Percentiles rank a stretch among this genome's conserved stretches.
Evolutionary conservation across 345 rosid species (phyloP).

Genomic region (Odontarrhena argentea): DNA sequence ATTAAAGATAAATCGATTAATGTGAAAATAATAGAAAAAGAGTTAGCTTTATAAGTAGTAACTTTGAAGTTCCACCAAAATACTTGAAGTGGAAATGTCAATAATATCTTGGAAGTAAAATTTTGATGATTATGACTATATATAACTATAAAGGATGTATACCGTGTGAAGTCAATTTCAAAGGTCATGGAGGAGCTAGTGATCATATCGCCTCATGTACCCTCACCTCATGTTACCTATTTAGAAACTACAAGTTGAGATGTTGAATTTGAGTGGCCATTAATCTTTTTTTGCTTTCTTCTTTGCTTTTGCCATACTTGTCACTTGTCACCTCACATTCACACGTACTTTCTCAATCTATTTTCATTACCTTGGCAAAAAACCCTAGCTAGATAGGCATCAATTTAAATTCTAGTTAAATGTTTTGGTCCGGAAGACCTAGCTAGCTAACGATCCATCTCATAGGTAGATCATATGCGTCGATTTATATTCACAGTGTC

Average conservation of each 20-base stretch:
- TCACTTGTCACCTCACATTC: slow-evolving; percentile 36
- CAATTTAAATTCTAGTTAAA: slow-evolving; percentile 16
- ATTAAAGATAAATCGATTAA: neutral
- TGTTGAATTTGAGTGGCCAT: slow-evolving; percentile 35
- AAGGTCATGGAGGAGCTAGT: slow-evolving; percentile 24
- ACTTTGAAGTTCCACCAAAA: slow-evolving; percentile 10
- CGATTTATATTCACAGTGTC: slow-evolving; percentile 1
- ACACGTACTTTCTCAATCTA: slow-evolving; percentile 23
- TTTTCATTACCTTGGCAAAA: slow-evolving; percentile 15
- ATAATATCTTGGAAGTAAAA: slow-evolving; percentile 11
- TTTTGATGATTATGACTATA: neutral
- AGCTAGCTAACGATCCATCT: slow-evolving; percentile 26
- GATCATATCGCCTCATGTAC: slow-evolving; percentile 26
- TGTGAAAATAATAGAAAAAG: neutral
- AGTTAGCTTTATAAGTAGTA: slow-evolving; percentile 26
- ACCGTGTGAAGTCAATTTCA: slow-evolving; percentile 28
- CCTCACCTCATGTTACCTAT: slow-evolving; percentile 42
- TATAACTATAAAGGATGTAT: neutral
- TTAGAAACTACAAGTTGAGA: slow-evolving; percentile 34
- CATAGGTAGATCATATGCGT: slow-evolving; percentile 38
- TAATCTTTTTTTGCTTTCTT: slow-evolving; percentile 23
- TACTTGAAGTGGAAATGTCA: slow-evolving; percentile 26
- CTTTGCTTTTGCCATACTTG: slow-evolving; percentile 35
- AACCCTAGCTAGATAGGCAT: slow-evolving; percentile 27
- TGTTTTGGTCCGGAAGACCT: slow-evolving; percentile 20